Evolutionary conservation across 2,329 filamentous ascomycete genomes (phyloP).

Genomic region (Aspergillus terreus): DNA sequence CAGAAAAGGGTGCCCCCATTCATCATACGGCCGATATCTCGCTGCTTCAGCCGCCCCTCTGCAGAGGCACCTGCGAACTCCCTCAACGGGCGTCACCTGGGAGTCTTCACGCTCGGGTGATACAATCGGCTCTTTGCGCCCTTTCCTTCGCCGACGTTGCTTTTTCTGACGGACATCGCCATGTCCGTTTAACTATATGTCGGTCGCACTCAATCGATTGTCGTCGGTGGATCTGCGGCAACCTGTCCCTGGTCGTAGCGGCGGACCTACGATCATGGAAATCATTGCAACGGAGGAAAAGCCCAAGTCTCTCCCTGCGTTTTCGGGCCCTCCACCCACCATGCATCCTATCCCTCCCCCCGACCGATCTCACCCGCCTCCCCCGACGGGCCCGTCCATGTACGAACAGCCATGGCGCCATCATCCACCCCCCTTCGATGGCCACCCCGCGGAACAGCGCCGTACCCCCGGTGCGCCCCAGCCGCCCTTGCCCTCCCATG

Average conservation of each 20-base stretch:
- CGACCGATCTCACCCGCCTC: conserved; percentile 26
- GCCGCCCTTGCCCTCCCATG: conserved; percentile 24
- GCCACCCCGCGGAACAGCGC: conserved; percentile 26
- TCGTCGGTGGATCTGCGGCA: conserved; percentile 16
- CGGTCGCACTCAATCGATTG: conserved; percentile 15
- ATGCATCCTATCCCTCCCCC: conserved; percentile 32
- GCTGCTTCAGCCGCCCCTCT: not conserved
- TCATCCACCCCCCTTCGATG: conserved; percentile 27
- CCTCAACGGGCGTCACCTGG: not conserved
- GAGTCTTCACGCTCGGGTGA: conserved; percentile 1
- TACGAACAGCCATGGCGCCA: conserved; percentile 33
- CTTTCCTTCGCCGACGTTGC: not conserved
- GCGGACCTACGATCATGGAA: conserved; percentile 22
- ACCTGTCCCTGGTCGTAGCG: conserved; percentile 15
- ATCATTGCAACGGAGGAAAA: conserved; percentile 25
- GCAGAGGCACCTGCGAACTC: not conserved
- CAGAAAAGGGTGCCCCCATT: not conserved
- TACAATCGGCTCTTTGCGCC: not conserved
- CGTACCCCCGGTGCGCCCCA: conserved; percentile 27
- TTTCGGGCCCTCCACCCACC: conserved; percentile 17
- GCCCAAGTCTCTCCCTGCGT: conserved; percentile 19
- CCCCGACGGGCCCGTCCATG: conserved; percentile 20
- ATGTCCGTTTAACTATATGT: conserved; percentile 24
- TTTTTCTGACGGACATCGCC: conserved; percentile 9
- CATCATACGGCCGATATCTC: not conserved